Base-by-base conservation (phyloP, 768 basidiomycete species). In the Nidularia sp. region DNA sequence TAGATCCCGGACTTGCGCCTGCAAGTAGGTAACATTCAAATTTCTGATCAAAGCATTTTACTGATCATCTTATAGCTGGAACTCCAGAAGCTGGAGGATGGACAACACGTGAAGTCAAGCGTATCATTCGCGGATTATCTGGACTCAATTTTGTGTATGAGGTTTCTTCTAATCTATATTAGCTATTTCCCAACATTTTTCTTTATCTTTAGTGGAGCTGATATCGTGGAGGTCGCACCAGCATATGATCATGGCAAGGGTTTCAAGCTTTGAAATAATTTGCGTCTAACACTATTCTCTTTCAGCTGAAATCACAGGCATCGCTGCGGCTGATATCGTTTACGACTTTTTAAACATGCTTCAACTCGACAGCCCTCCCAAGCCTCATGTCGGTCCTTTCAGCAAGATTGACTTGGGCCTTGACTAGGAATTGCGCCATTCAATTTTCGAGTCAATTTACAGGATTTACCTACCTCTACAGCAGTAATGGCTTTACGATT, bases 51-150 rank as follows among this genome's bases (percentile, higher is more conserved):
- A 22, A n/a, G 29, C 22, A n/a, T 18, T 32, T 33, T n/a, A 35
- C 34, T 36, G 47, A 43, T 10, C 13, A 13, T 33, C 34, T n/a
- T 42, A 10, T 43, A 82, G 79, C 84, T 46, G 83, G 84, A 18
- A 84, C 85, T 1, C 83, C 84, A 4, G 84, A 86, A 58, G 70
- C 75, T 2, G 85, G 85, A 49, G 85, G 85, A 12, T 85, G 81
- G 81, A 83, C 85, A 10, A 79, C 74, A 5, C 75, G 84, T 47
- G 84, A 85, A 63, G 73, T 82, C 46, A 83, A 84, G 54, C 73
- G 80, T 34, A 81, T 85, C 57, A 71, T 85, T 45, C 77, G 85
- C 34, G 84, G 84, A 5, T 66, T 85, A 9, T 70, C 74, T 0
- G 81, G 83, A 6, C 65, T 85, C 29, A 83, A 85, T 62, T 76